Evolutionary conservation across 768 basidiomycete genomes (phyloP).

Genomic region (Candolleomyces aberdarensis): DNA sequence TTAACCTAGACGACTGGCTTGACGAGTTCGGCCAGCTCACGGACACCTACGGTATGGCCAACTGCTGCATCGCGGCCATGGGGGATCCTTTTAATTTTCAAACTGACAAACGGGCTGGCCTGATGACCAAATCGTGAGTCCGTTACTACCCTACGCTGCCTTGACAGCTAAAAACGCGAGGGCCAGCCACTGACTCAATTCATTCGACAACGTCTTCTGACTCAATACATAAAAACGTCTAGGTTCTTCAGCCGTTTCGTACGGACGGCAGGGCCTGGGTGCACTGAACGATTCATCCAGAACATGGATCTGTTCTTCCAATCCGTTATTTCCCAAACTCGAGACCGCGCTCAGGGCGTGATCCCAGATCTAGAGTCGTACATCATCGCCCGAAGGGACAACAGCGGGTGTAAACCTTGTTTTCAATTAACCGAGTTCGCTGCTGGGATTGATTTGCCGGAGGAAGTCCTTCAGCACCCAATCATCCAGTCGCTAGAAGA

Average conservation of each 20-base stretch:
- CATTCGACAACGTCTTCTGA: background rate
- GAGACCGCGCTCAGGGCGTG: constrained; percentile 46
- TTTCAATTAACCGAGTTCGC: constrained; percentile 78
- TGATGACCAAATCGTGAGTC: constrained; percentile 21
- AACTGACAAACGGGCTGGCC: constrained; percentile 19
- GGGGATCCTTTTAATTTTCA: constrained; percentile 15
- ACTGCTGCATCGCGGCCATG: constrained; percentile 21
- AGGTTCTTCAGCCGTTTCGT: constrained; percentile 71
- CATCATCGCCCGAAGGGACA: constrained; percentile 58
- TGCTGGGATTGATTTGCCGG: constrained; percentile 65
- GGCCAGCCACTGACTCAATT: background rate
- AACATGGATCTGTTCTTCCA: constrained; percentile 67
- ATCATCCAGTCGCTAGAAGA: constrained; percentile 58
- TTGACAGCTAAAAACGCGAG: background rate
- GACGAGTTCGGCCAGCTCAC: constrained; percentile 17
- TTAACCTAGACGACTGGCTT: constrained; percentile 40
- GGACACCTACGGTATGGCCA: constrained; percentile 16
- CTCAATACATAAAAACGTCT: background rate
- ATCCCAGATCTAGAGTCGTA: constrained; percentile 74
- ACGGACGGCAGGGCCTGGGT: constrained; percentile 48
- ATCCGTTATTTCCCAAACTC: constrained; percentile 59
- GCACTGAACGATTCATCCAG: constrained; percentile 65
- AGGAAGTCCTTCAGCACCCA: constrained; percentile 65
- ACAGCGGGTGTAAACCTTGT: constrained; percentile 61
- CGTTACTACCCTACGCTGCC: background rate